Evolutionary conservation across 2,329 filamentous ascomycete genomes (phyloP), one percentile per base, ranked within the genome.

Genomic region (Rutstroemia sp.): DNA sequence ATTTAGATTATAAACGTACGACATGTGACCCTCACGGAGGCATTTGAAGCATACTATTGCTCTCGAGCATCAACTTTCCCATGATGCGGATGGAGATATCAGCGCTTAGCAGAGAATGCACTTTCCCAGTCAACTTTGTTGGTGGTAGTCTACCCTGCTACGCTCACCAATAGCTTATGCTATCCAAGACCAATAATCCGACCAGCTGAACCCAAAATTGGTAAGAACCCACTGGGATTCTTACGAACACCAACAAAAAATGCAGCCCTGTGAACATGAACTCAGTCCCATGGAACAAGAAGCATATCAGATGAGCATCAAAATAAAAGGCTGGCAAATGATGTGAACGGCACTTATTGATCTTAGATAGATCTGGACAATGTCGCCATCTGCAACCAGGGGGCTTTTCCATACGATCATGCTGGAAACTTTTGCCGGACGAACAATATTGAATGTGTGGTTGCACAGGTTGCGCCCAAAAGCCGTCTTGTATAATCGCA

Each of bases 371-470:
- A 55, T 55, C 52, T 55, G 45, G 41, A 41, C 52, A 34, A 54
- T 44, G 18, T 6, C 39, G 52, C 52, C 48, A 54, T 54, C 44
- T 54, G 52, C 21, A 34, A 34, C 52, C 49, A 49, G 52, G 52
- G 34, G 37, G 39, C 19, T 53, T 46, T 18, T 10, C 45, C 21
- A 41, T 49, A 49, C 38, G 21, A 54, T 54, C 34, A 54, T 49
- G 52, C 52, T 50, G 52, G 52, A 37, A 55, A 55, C 52, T 55
- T 50, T 55, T 55, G 34, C 52, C 52, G 46, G 52, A 39, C 27
- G 37, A 30, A 39, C 52, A 54, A 12, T 39, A 49, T 25, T 12
- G 14, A 10, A 39, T 8, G 8, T 42, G 39, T 18, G 7, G 41
- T 48, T 4, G 42, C 41, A 48, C 52, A 41, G 34, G 41, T 30